Percentiles rank a stretch among this genome's conserved stretches.
Evolutionary conservation across 805 yeast species (phyloP).

Genomic region (Sugiyamaella marilandica): DNA sequence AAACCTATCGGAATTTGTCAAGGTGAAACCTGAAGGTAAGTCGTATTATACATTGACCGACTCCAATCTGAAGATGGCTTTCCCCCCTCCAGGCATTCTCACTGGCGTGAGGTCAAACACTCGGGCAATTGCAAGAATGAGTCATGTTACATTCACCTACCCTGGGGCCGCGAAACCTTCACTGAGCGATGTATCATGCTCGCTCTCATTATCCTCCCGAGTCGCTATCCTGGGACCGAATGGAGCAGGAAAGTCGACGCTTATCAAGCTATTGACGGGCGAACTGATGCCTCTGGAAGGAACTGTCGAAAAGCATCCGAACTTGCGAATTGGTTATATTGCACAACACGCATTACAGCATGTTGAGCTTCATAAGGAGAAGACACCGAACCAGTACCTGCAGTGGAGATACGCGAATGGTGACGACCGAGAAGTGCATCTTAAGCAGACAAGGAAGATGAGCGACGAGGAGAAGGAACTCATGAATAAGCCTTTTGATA

Average conservation of each 20-base stretch:
- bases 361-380: slow-evolving; percentile 94
- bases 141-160: slow-evolving; percentile 79
- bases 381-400: slow-evolving; percentile 94
- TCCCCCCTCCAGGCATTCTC: slow-evolving; percentile 97
- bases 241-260: slow-evolving; percentile 99
- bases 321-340: slow-evolving; percentile 95
- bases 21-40: slow-evolving; percentile 91
- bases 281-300: slow-evolving; percentile 85
- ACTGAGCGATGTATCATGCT: slow-evolving; percentile 71
- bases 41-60: slow-evolving; percentile 92
- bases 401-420: slow-evolving; percentile 99
- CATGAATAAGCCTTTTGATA: slow-evolving; percentile 72
- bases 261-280: slow-evolving; percentile 94
- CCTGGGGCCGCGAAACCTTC: slow-evolving; percentile 90
- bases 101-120: slow-evolving; percentile 97
- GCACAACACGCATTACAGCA: slow-evolving; percentile 98
- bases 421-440: slow-evolving; percentile 92
- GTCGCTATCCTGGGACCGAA: slow-evolving; percentile 97
- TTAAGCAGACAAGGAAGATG: slow-evolving; percentile 89
- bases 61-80: slow-evolving; percentile 89
- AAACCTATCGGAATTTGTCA: slow-evolving; percentile 86
- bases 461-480: slow-evolving; percentile 70
- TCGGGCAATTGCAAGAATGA: slow-evolving; percentile 85
- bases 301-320: slow-evolving; percentile 95
- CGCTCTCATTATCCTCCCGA: slow-evolving; percentile 92